Evolutionary conservation across 208 protist species (phyloP).

Genomic region (Naegleria gruberi): DNA sequence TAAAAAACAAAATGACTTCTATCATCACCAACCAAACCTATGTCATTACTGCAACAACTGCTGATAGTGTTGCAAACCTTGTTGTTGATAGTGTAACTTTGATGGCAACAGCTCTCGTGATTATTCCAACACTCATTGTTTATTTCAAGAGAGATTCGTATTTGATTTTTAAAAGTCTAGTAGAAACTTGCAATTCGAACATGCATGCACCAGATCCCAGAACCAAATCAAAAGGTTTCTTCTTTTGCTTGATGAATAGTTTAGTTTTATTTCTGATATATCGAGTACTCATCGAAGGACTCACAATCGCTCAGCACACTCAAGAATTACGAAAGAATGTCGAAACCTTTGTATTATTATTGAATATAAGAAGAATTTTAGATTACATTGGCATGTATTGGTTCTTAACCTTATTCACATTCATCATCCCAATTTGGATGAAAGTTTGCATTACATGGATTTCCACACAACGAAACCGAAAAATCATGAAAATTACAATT

Average conservation of each 20-base stretch:
- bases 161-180: neutral
- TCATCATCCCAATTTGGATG: neutral
- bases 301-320: neutral
- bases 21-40: no score
- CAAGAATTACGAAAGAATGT: neutral
- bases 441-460: neutral
- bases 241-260: neutral
- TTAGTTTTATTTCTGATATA: neutral
- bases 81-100: neutral
- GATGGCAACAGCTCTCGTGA: neutral
- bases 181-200: neutral
- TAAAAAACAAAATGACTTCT: no score
- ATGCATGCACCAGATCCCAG: neutral
- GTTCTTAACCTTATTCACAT: neutral
- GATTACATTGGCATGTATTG: neutral
- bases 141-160: neutral
- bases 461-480: neutral
- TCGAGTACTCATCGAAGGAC: neutral
- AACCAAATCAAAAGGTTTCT: neutral
- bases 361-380: neutral
- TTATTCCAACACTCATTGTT: neutral
- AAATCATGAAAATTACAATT: neutral
- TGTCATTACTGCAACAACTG: no score
- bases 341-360: neutral
- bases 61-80: neutral